Base-by-base conservation (phyloP, 768 basidiomycete genomes). In the Russula brevipes region DNA sequence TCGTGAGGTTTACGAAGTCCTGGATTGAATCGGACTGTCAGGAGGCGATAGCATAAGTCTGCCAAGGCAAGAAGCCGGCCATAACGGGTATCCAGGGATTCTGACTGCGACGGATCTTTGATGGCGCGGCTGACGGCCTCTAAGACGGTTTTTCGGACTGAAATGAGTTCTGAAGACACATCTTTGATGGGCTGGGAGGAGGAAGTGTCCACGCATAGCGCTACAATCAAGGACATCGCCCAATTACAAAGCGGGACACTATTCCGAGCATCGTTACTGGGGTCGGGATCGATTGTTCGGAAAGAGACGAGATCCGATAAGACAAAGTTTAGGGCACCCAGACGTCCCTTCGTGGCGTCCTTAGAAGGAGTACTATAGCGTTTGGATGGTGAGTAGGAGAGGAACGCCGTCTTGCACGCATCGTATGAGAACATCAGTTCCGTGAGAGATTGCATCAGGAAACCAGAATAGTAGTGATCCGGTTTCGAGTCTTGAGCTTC, bases 401-500 rank as follows among this genome's bases (percentile, higher is more conserved):
- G 73, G 74, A 99, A 93, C 5, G 89, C 86, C 31, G 86, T 72
- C 74, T 98, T 99, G 84, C 93, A 95, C 6, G 85, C 74, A 68
- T 94, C 88, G 69, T 98, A 99, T 12, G 94, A 98, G 64, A 96
- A 92, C 12, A 97, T 76, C 10, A 98, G 78, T 75, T 99, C 97
- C 3, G 94, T 91, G 51, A 98, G 78, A 67, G 86, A 89, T 72
- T 94, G 91, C 88, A 95, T 92, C 66, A 93, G 76, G 80, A 95
- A 93, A 70, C 87, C 89, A 16, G 82, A 78, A 69, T 89, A 91
- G 74, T 75, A 78, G 59, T 76, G 76, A 68, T 76, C 72, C 16
- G 49, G 57, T 41, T 66, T 60, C 12, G 57, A 17, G 6, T 58
- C 57, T 51, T 67, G 57, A 8, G 35, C 41, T 30, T 64, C 66